phyloP scores from a whole-genome alignment of 202 grass and related monocot genomes.

The Eragrostis tef region DNA sequence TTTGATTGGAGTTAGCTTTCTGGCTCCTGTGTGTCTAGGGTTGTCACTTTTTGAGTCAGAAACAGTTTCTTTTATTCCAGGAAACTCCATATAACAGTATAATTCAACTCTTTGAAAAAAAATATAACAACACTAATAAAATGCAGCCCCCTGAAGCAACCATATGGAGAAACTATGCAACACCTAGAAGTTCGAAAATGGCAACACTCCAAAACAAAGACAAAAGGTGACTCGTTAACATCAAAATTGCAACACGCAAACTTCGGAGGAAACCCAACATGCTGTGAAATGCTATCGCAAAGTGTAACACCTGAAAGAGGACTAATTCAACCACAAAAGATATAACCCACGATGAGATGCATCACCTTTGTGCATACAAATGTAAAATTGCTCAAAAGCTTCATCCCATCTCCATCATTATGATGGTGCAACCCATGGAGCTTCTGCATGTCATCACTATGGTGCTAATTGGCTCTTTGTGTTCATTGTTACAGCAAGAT shows the following conservation, averaged over 20 bases:
- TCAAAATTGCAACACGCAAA: background rate
- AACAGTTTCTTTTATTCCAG: no score
- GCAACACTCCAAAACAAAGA: background rate
- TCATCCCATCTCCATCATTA: constrained; percentile 17
- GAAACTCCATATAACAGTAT: no score
- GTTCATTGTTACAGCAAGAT: constrained; percentile 62
- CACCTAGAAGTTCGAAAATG: background rate
- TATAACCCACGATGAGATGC: background rate
- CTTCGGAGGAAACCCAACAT: background rate
- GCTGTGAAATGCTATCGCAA: background rate
- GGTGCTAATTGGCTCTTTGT: constrained; percentile 23
- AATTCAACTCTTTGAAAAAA: no score
- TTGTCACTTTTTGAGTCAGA: no score
- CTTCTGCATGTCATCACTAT: background rate
- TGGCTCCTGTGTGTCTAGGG: no score
- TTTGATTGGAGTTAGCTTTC: no score
- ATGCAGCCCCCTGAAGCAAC: no score
- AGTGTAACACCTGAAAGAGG: no score
- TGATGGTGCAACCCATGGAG: background rate
- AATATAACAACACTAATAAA: no score
- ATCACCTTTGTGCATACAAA: background rate
- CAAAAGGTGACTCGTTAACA: background rate
- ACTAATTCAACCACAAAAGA: background rate
- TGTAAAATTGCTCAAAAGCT: background rate
- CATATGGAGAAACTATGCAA: background rate